phyloP scores from a whole-genome alignment of 2,329 filamentous ascomycete species.

The Penicillium italicum region DNA sequence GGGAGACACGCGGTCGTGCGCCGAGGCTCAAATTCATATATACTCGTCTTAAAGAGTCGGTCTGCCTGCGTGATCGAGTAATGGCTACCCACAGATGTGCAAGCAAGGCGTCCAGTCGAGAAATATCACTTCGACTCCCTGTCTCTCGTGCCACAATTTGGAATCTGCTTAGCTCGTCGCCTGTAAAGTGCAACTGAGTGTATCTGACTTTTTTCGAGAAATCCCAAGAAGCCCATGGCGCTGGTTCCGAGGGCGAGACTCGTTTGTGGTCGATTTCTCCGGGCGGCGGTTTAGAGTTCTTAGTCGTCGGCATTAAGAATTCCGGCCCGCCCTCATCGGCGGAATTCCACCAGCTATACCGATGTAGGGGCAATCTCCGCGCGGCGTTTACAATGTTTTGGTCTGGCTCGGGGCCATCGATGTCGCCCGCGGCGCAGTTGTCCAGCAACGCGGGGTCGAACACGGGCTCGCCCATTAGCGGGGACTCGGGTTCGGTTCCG shows the following conservation, averaged over 20 bases:
- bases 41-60: not conserved
- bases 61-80: not conserved
- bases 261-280: not conserved
- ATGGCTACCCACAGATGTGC: conserved; percentile 2
- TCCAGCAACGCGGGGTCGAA: conserved; percentile 2
- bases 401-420: not conserved
- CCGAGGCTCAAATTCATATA: conserved; percentile 43
- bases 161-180: not conserved
- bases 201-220: not conserved
- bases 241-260: not conserved
- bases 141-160: not conserved
- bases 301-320: not conserved
- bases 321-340: not conserved
- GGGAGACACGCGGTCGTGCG: conserved; percentile 38
- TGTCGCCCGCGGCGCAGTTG: not conserved
- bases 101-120: conserved; percentile 1
- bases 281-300: conserved; percentile 1
- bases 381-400: not conserved
- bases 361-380: not conserved
- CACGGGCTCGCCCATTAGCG: not conserved
- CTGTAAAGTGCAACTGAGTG: conserved; percentile 3
- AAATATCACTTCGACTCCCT: not conserved
- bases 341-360: conserved; percentile 6
- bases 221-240: conserved; percentile 3
- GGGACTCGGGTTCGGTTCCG: conserved; percentile 16